phyloP scores from a whole-genome alignment of 148 eudicot genomes.

The Linanthus parryae region DNA sequence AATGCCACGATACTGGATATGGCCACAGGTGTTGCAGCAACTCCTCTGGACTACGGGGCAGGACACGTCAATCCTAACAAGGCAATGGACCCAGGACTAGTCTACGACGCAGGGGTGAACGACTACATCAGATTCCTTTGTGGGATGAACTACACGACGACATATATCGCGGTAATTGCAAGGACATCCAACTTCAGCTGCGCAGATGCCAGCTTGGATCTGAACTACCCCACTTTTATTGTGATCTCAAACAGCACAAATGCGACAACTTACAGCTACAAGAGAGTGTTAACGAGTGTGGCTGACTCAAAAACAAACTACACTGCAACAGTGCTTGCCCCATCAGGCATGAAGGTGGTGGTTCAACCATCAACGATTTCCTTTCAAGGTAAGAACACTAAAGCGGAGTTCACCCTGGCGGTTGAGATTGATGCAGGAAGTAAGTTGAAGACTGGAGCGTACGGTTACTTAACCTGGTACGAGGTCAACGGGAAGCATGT shows the following conservation, averaged over 20 bases:
- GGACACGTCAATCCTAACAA: constrained; percentile 19
- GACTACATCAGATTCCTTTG: constrained; percentile 16
- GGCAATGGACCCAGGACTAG: constrained; percentile 24
- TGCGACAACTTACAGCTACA: constrained; percentile 3
- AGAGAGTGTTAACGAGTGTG: constrained; percentile 12
- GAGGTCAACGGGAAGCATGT: constrained; percentile 18
- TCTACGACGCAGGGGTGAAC: constrained; percentile 7
- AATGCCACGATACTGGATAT: constrained; percentile 3
- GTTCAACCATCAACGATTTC: constrained; percentile 8
- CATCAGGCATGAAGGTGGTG: constrained; percentile 16
- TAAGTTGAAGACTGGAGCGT: not conserved
- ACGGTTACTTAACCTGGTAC: constrained; percentile 14
- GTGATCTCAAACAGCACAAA: constrained; percentile 7
- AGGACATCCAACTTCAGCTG: constrained; percentile 2
- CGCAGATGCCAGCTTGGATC: constrained; percentile 7
- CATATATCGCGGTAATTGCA: constrained; percentile 3
- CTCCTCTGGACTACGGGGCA: constrained; percentile 16
- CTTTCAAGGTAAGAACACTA: constrained; percentile 10
- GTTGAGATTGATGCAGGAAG: constrained; percentile 1
- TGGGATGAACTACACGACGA: constrained; percentile 12
- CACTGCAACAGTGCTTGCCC: constrained; percentile 1
- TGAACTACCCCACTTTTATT: constrained; percentile 14
- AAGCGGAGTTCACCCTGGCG: constrained; percentile 7
- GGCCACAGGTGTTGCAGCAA: not conserved
- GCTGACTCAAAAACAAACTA: constrained; percentile 1